Conservation (phyloP, 225 moss, liverwort and hornwort species). For the Polytrichum formosum region DNA sequence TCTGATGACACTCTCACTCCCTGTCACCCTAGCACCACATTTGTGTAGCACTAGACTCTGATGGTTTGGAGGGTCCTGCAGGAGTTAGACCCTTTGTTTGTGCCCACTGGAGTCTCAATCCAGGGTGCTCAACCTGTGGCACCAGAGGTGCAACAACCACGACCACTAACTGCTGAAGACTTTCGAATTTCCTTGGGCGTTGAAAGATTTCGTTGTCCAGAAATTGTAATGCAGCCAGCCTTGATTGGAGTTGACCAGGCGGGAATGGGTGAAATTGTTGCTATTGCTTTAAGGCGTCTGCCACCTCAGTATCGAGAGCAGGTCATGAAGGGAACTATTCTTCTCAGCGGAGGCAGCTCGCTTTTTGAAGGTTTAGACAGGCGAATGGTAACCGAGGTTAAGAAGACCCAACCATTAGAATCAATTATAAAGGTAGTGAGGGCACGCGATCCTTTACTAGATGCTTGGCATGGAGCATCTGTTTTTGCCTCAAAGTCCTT, state of each 20-base stretch:
- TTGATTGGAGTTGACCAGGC: slow-evolving; percentile 91
- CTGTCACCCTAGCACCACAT: too few species aligned
- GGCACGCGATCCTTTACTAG: slow-evolving; percentile 61
- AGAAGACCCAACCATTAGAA: slow-evolving; percentile 61
- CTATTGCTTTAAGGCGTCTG: slow-evolving; percentile 65
- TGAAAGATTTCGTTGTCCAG: slow-evolving; percentile 81
- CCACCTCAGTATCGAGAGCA: slow-evolving; percentile 49
- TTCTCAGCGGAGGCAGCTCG: slow-evolving; percentile 81
- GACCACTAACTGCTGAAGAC: slow-evolving; percentile 72
- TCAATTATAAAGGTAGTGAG: slow-evolving; percentile 53
- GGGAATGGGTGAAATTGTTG: slow-evolving; percentile 79
- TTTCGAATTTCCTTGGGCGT: slow-evolving; percentile 76
- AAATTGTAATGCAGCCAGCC: slow-evolving; percentile 81
- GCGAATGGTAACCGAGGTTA: slow-evolving; percentile 66
- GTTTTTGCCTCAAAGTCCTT: slow-evolving; percentile 63
- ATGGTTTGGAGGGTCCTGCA: slow-evolving; percentile 16
- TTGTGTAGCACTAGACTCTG: too few species aligned
- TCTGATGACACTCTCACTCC: too few species aligned
- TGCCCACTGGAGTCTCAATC: slow-evolving; percentile 33
- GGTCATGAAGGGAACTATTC: slow-evolving; percentile 73
- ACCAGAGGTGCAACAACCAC: slow-evolving; percentile 53
- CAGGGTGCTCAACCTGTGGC: slow-evolving; percentile 38
- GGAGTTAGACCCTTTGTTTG: slow-evolving; percentile 85
- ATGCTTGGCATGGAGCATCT: slow-evolving; percentile 92
- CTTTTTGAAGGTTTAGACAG: slow-evolving; percentile 69